These are phyloP conservation scores for Ophiobolus disseminans DNA, from an alignment of 2,329 filamentous ascomycete species.

Conservation along the genomic window DNA sequence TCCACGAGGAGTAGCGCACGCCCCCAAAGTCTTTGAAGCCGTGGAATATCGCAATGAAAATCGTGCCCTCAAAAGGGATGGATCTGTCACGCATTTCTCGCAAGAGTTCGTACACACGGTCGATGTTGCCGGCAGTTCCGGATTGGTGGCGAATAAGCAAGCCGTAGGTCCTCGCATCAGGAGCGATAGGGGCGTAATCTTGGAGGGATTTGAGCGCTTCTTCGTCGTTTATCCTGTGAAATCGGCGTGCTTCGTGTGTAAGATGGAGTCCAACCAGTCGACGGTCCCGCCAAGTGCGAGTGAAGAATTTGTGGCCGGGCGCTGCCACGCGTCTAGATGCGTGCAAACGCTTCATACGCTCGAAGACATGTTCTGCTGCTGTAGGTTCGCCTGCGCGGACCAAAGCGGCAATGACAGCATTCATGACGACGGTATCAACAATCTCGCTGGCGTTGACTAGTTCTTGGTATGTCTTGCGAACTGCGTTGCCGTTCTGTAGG, in stretches of 20 bases:
- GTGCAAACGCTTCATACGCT: slow-evolving; percentile 77
- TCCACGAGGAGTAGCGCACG: slow-evolving; percentile 73
- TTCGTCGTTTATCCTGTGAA: slow-evolving; percentile 54
- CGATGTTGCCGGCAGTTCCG: slow-evolving; percentile 71
- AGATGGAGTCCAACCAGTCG: slow-evolving; percentile 58
- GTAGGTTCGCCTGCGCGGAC: slow-evolving; percentile 76
- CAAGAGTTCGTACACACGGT: slow-evolving; percentile 73
- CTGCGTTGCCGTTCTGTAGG: slow-evolving; percentile 72
- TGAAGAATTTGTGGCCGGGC: slow-evolving; percentile 38
- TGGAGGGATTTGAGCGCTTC: slow-evolving; percentile 69
- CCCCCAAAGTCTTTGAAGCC: slow-evolving; percentile 80
- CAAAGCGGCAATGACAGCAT: slow-evolving; percentile 82
- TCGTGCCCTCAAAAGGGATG: slow-evolving; percentile 73
- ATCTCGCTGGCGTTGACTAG: slow-evolving; percentile 87
- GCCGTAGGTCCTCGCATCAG: slow-evolving; percentile 79
- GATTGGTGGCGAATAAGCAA: slow-evolving; percentile 80
- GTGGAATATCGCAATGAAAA: slow-evolving; percentile 83
- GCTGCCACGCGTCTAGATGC: slow-evolving; percentile 39
- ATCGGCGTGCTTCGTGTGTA: slow-evolving; percentile 51
- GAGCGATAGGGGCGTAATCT: slow-evolving; percentile 68
- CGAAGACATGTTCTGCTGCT: slow-evolving; percentile 81
- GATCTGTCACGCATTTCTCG: slow-evolving; percentile 76
- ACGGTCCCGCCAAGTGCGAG: slow-evolving; percentile 51
- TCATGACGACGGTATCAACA: slow-evolving; percentile 85
- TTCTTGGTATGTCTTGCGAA: slow-evolving; percentile 78